phyloP scores from a whole-genome alignment of 2,329 filamentous ascomycete species.

The Penicillium psychrosexuale region DNA sequence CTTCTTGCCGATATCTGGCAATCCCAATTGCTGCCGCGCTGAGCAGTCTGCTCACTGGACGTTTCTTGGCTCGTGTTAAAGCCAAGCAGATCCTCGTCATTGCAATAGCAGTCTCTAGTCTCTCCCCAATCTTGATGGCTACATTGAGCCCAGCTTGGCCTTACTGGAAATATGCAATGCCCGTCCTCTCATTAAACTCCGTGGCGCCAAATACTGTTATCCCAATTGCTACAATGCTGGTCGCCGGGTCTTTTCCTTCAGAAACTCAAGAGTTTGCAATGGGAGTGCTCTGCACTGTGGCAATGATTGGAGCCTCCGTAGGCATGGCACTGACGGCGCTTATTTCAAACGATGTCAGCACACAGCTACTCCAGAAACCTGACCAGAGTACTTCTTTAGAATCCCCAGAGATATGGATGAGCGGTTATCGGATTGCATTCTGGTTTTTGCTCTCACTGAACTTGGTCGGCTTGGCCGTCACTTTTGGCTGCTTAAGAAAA shows the following conservation, averaged over 20 bases:
- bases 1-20: conserved; percentile 3
- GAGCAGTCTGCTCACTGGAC: neutral
- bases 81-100: neutral
- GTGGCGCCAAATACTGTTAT: neutral
- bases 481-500: neutral
- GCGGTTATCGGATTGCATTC: conserved; percentile 5
- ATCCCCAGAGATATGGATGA: neutral
- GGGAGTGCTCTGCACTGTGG: conserved; percentile 6
- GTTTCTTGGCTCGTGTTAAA: neutral
- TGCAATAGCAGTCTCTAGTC: neutral
- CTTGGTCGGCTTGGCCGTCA: neutral
- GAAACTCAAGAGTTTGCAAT: conserved; percentile 2
- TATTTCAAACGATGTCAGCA: conserved; percentile 1
- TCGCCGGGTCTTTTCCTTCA: neutral
- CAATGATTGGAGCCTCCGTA: conserved; percentile 5
- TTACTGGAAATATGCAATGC: neutral
- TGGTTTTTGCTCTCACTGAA: conserved; percentile 5
- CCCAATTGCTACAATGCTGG: neutral
- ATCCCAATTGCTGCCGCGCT: neutral
- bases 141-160: neutral
- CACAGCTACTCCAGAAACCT: neutral
- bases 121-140: conserved; percentile 4
- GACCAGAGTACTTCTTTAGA: neutral
- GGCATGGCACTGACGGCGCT: conserved; percentile 1
- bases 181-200: neutral